phyloP scores from a whole-genome alignment of 2,329 filamentous ascomycete genomes.

The Chlorencoelia australis region DNA sequence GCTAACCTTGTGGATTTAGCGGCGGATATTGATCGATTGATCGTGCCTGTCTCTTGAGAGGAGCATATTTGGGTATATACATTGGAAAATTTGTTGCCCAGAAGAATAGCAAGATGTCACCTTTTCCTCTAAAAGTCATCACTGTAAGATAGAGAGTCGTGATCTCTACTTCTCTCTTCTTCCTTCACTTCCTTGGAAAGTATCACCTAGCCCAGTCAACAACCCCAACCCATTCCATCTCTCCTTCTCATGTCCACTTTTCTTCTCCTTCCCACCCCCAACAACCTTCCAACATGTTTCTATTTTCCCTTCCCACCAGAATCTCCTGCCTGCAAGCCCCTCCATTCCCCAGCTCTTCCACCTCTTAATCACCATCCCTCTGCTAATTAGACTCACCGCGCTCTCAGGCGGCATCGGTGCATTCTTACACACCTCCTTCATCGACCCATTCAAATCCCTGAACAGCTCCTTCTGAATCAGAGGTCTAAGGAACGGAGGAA shows the following conservation, averaged over 20 bases:
- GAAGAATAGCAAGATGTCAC: too few species aligned
- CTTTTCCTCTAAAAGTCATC: too few species aligned
- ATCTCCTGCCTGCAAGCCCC: slow-evolving; percentile 13
- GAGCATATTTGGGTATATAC: slow-evolving; percentile 5
- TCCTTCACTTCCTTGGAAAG: too few species aligned
- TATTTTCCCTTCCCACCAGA: too few species aligned
- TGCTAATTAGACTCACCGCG: slow-evolving; percentile 20
- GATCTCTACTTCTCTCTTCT: too few species aligned
- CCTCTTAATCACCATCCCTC: slow-evolving; percentile 20
- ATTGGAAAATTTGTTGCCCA: too few species aligned
- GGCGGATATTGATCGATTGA: slow-evolving; percentile 43
- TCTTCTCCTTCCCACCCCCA: slow-evolving; percentile 10
- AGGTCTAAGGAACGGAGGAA: too few species aligned
- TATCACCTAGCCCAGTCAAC: too few species aligned
- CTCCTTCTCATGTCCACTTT: too few species aligned
- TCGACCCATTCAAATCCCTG: slow-evolving; percentile 10
- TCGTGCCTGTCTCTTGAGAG: slow-evolving; percentile 37
- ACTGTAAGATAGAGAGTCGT: too few species aligned
- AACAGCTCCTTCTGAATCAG: slow-evolving; percentile 14
- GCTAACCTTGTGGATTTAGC: slow-evolving; percentile 23
- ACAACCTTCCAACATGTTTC: slow-evolving; percentile 13
- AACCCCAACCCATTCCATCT: too few species aligned
- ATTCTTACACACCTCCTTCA: slow-evolving; percentile 18
- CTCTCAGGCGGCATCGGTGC: slow-evolving; percentile 22
- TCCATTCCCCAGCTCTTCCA: slow-evolving; percentile 18